Evolutionary conservation across 2,329 filamentous ascomycete genomes (phyloP).

Genomic region (Penicillium thymicola): DNA sequence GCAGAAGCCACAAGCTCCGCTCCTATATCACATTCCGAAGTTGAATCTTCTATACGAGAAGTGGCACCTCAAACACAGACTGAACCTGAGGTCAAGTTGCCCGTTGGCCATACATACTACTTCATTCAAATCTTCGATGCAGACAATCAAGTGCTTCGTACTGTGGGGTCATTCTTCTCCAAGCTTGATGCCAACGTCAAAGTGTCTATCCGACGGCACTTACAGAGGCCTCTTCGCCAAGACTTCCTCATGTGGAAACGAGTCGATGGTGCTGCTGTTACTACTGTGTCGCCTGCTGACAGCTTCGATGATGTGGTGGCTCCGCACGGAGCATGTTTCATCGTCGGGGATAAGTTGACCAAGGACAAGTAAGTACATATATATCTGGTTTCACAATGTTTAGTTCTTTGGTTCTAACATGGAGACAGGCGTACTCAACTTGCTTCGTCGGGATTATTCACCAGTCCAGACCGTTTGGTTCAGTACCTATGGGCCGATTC

Average conservation of each 20-base stretch:
- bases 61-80: slow-evolving; percentile 1
- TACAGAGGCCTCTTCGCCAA: slow-evolving; percentile 38
- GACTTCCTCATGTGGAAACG: slow-evolving; percentile 46
- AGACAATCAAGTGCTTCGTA: slow-evolving; percentile 44
- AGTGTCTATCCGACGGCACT: slow-evolving; percentile 37
- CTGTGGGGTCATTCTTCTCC: slow-evolving; percentile 43
- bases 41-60: slow-evolving; percentile 7
- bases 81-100: slow-evolving; percentile 22
- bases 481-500: slow-evolving; percentile 46
- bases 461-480: slow-evolving; percentile 38
- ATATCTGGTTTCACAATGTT: background rate
- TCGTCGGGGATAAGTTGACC: slow-evolving; percentile 41
- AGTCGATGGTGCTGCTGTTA: slow-evolving; percentile 37
- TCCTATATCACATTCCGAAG: slow-evolving; percentile 10
- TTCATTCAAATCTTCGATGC: slow-evolving; percentile 54
- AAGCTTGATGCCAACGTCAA: slow-evolving; percentile 41
- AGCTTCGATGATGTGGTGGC: slow-evolving; percentile 34
- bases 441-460: slow-evolving; percentile 34
- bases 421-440: slow-evolving; percentile 31
- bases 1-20: slow-evolving; percentile 10
- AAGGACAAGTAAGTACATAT: slow-evolving; percentile 35
- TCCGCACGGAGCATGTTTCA: slow-evolving; percentile 40
- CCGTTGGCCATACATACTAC: slow-evolving; percentile 43
- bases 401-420: background rate
- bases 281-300: slow-evolving; percentile 33